Base-by-base conservation (phyloP, 2,329 filamentous ascomycete genomes). In the Diaporthe citriasiana region DNA sequence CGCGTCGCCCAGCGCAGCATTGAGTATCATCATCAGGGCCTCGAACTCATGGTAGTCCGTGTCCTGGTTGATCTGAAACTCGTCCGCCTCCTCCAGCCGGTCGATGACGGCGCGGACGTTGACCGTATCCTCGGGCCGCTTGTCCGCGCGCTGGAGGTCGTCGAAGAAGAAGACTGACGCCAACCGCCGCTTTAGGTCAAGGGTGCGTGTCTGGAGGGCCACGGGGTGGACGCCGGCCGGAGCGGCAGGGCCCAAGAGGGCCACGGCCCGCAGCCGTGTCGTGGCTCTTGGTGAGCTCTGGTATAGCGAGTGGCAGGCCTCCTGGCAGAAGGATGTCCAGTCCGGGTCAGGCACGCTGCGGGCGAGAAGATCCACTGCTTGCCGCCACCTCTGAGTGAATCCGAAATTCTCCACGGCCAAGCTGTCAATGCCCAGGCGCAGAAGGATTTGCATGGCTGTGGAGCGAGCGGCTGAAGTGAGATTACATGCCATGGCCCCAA, bases 1-100 rank as follows among this genome's bases (percentile, higher is more conserved):
- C 8, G 84, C 94, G 73, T 92, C 90, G 74, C 94, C 94, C 69
- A 98, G 86, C 22, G 91, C 92, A 51, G 94, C 89, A 79, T 97
- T 93, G 7, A 98, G 88, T 27, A 97, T 88, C 4, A 88, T 83
- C 4, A 94, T 85, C 22, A 91, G 86, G 3, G 93, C 91, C 45
- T 88, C 86, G 1, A 98, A 88, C 71, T 92, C 87, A 22, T 86
- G 85, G 82, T 94, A 98, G 82, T 98, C 85, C 0, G 92, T 93
- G 40, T 85, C 78, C 22, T 84, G 84, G 4, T 82, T 85, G 76
- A 92, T 84, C 30, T 82, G 79, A 78, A 93, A 93, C 33, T 87
- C 84, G 0, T 85, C 82, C 7, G 82, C 78, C 59, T 82, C 78
- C 15, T 82, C 78, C 13, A 92, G 83, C 17, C 86, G 85, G n/a